Conservation (phyloP, 331 rosid species). For the Rosa hybrid region DNA sequence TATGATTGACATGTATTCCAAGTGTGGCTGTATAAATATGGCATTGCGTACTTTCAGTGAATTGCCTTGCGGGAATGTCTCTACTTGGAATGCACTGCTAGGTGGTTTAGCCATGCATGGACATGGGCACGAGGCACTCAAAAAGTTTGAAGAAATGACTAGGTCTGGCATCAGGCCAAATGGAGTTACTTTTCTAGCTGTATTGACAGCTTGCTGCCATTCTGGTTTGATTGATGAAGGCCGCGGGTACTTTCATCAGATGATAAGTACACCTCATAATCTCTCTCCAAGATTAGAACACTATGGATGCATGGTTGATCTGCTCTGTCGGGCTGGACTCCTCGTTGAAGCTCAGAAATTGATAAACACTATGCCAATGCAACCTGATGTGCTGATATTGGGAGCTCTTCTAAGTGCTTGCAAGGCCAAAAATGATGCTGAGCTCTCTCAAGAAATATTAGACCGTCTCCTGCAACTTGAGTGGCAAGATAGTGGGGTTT, state of each 20-base stretch:
- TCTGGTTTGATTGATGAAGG: constrained; percentile 77
- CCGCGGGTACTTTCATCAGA: constrained; percentile 45
- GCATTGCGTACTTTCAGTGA: constrained; percentile 46
- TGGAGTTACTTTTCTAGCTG: constrained; percentile 71
- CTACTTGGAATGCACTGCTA: constrained; percentile 75
- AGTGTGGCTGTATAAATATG: constrained; percentile 67
- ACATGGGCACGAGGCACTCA: constrained; percentile 53
- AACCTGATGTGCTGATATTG: constrained; percentile 76
- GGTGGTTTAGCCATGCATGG: constrained; percentile 80
- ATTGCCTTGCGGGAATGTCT: constrained; percentile 63
- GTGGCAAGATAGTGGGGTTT: constrained; percentile 64
- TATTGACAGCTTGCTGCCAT: constrained; percentile 82
- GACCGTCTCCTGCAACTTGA: constrained; percentile 49
- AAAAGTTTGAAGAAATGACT: constrained; percentile 53
- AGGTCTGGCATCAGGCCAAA: constrained; percentile 58
- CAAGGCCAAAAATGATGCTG: constrained; percentile 49
- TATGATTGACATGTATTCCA: constrained; percentile 80
- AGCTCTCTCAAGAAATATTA: constrained; percentile 51
- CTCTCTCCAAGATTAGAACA: constrained; percentile 68
- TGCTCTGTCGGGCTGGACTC: constrained; percentile 74
- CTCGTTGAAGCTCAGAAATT: constrained; percentile 66
- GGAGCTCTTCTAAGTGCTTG: constrained; percentile 74
- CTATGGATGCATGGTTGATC: constrained; percentile 83
- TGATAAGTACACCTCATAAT: constrained; percentile 45
- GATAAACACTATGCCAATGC: constrained; percentile 75